Conservation (phyloP, 495 filamentous ascomycete species). For the Penicillium alfredii region DNA sequence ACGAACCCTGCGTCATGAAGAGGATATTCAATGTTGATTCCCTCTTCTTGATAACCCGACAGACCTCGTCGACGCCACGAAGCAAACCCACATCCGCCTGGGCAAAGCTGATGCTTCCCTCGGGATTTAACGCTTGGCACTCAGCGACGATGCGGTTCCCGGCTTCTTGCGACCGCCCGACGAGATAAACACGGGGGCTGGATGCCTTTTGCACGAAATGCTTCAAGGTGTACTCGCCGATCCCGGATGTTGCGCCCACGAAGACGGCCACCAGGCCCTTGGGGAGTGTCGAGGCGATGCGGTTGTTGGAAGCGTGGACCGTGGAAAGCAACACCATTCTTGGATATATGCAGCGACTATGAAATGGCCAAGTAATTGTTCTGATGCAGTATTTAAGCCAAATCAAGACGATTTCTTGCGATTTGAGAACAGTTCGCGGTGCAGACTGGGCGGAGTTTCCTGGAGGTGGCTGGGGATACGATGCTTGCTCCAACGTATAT, state of each 20-base stretch:
- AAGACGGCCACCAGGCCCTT: constrained; percentile 48
- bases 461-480: no score
- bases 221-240: constrained; percentile 51
- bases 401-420: no score
- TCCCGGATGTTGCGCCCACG: constrained; percentile 57
- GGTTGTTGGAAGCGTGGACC: constrained; percentile 32
- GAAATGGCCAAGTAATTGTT: no score
- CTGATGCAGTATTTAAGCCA: no score
- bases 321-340: constrained; percentile 34
- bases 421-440: no score
- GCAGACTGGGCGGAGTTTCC: no score
- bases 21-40: constrained; percentile 58
- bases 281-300: constrained; percentile 32
- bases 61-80: constrained; percentile 53
- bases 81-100: constrained; percentile 54
- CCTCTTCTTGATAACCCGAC: constrained; percentile 46
- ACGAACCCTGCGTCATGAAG: constrained; percentile 39
- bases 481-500: no score
- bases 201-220: constrained; percentile 44
- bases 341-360: no score
- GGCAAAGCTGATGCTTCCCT: constrained; percentile 47
- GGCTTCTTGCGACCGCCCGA: constrained; percentile 45
- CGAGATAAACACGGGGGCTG: constrained; percentile 36
- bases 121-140: constrained; percentile 23
- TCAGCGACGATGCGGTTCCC: constrained; percentile 41